Percentiles rank a stretch among this genome's conserved stretches.
Evolutionary conservation across 2,329 filamentous ascomycete genomes (phyloP).

Genomic region (Colletotrichum coccodes): DNA sequence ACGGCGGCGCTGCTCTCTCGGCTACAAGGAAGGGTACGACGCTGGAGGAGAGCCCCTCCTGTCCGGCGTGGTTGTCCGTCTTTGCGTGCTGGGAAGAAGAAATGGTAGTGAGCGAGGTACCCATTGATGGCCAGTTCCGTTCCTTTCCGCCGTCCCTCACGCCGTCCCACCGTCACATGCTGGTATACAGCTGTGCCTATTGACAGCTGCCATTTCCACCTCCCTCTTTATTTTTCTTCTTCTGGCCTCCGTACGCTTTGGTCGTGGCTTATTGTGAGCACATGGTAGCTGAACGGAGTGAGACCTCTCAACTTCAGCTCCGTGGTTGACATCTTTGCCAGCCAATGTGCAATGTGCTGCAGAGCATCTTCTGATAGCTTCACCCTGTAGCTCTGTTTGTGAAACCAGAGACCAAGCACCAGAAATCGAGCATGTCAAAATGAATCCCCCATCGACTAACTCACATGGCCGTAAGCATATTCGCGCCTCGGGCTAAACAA

Average conservation of each 20-base stretch:
- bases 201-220: not conserved
- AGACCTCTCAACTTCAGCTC: not conserved
- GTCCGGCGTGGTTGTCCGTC: slow-evolving; percentile 22
- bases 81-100: slow-evolving; percentile 10
- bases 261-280: not conserved
- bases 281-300: not conserved
- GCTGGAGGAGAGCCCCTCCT: slow-evolving; percentile 14
- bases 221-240: not conserved
- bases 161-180: slow-evolving; percentile 19
- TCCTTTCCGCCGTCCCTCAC: slow-evolving; percentile 26
- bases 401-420: not conserved
- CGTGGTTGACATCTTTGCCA: not conserved
- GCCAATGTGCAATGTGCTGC: not conserved
- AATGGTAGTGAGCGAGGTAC: slow-evolving; percentile 28
- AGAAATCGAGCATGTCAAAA: not conserved
- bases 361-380: not conserved
- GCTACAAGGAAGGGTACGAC: slow-evolving; percentile 16
- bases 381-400: not conserved
- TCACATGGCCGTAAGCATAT: not conserved
- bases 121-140: not conserved
- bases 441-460: not conserved
- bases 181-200: not conserved
- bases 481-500: slow-evolving; percentile 12
- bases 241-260: not conserved
- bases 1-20: slow-evolving; percentile 17